Base-by-base conservation (phyloP, 2,329 filamentous ascomycete species). In the Thelonectria rubi region DNA sequence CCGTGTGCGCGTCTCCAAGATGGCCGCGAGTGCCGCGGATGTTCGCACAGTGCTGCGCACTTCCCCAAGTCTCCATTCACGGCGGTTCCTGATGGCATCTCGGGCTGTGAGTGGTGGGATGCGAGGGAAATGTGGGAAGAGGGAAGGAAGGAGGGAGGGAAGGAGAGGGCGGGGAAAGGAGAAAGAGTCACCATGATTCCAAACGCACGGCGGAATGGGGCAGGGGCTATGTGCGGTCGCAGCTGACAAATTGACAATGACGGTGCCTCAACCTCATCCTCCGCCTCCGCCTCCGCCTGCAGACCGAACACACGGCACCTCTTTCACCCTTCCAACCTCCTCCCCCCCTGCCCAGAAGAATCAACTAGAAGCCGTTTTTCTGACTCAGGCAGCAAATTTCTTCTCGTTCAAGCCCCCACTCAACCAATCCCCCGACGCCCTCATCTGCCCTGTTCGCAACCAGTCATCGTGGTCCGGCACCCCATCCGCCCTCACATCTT, bases 381-480 rank as follows among this genome's bases (percentile, higher is more conserved):
- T 75, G 73, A 76, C 75, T 76, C 73, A 77, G 75, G 75, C 75
- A 76, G 68, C 73, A 73, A 48, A 54, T 57, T 54, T 58, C 45
- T 53, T 46, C 34, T 39, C 45, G 9, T 58, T 53, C 43, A 43
- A 53, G 52, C 48, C 58, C 51, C 49, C 43, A 37, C 26, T 34
- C 30, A 15, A 15, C 48, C 40, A 26, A n/a, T 47, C 47, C 21
- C 20, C 18, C 30, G 15, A 11, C 39, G 39, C 43, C 37, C 53
- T 49, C 42, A 34, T 17, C 34, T 24, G 30, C 20, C 15, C 20
- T 46, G 54, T 26, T 30, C 17, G 37, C 39, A 49, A 50, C 50
- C 50, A 49, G 50, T 49, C 45, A 59, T 20, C 34, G 34, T 53
- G 32, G 11, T 42, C 43, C 40, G 43, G 49, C 56, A 17, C 49